A percentile compares a stretch with the other conserved stretches of the same genome.
Evolutionary conservation across 2,329 filamentous ascomycete genomes (phyloP).

Genomic region (Nothomitra cinnamomea): DNA sequence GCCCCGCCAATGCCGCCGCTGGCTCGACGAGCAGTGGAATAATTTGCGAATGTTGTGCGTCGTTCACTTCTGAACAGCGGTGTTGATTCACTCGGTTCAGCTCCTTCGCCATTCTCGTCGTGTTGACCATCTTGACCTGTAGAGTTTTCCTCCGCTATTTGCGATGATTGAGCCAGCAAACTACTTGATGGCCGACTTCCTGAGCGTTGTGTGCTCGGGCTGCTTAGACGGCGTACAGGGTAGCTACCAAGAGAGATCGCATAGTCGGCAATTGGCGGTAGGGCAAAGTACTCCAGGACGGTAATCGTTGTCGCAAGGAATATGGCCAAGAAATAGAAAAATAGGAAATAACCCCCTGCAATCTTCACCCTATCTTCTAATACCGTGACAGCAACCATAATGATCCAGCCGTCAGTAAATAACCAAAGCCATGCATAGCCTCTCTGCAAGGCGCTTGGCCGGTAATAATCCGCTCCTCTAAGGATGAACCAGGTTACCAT

Average conservation of each 20-base stretch:
- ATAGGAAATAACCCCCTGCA: slow-evolving; percentile 61
- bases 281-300: slow-evolving; percentile 62
- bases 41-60: slow-evolving; percentile 37
- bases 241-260: not conserved
- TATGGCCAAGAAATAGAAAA: slow-evolving; percentile 61
- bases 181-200: not conserved
- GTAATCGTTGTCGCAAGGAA: slow-evolving; percentile 61
- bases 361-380: slow-evolving; percentile 59
- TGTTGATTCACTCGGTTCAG: slow-evolving; percentile 32
- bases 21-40: slow-evolving; percentile 15
- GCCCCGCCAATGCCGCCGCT: slow-evolving; percentile 11
- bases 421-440: slow-evolving; percentile 73
- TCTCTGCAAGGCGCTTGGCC: slow-evolving; percentile 74
- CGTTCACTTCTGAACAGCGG: slow-evolving; percentile 31
- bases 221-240: slow-evolving; percentile 2
- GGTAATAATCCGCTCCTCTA: slow-evolving; percentile 57
- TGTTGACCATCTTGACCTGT: slow-evolving; percentile 7
- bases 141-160: slow-evolving; percentile 25
- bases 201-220: not conserved
- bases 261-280: slow-evolving; percentile 40
- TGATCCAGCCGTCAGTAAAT: slow-evolving; percentile 54
- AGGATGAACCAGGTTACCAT: slow-evolving; percentile 70
- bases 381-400: slow-evolving; percentile 56
- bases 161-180: slow-evolving; percentile 19
- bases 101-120: slow-evolving; percentile 8